These are phyloP conservation scores for Hymenoscyphus albidus DNA, from an alignment of 2,329 filamentous ascomycete species.

Conservation along the genomic window DNA sequence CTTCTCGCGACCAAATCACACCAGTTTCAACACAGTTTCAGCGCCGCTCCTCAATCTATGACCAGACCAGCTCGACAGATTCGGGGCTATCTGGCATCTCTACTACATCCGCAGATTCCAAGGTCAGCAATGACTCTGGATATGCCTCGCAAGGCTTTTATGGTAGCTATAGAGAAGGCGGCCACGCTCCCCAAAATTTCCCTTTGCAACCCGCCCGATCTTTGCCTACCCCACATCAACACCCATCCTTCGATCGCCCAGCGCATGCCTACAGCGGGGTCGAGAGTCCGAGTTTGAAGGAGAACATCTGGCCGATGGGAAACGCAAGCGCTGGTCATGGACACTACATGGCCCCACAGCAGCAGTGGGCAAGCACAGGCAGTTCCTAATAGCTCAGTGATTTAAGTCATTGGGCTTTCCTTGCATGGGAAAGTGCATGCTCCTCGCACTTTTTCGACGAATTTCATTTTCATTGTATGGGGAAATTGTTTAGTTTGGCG, in stretches of 20 bases:
- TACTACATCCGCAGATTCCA: conserved; percentile 26
- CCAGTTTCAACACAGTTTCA: conserved; percentile 22
- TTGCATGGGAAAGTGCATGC: background rate
- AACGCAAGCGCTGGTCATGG: conserved; percentile 31
- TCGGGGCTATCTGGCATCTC: conserved; percentile 27
- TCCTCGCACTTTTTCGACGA: background rate
- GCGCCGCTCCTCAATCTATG: conserved; percentile 27
- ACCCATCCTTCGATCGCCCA: conserved; percentile 22
- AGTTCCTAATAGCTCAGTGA: conserved; percentile 16
- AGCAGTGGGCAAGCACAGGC: conserved; percentile 31
- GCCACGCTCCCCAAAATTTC: conserved; percentile 22
- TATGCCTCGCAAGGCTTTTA: conserved; percentile 30
- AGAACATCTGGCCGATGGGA: conserved; percentile 29
- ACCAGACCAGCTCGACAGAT: conserved; percentile 25
- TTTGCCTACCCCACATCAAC: conserved; percentile 27
- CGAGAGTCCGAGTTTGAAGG: conserved; percentile 21
- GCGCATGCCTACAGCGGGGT: conserved; percentile 18
- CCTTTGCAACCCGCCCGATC: conserved; percentile 20
- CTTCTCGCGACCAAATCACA: conserved; percentile 21
- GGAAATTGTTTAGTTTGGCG: conserved; percentile 3
- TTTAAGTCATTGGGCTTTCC: background rate
- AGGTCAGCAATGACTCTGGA: conserved; percentile 29
- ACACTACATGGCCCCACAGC: conserved; percentile 29
- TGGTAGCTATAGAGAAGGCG: conserved; percentile 18
- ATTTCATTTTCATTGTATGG: conserved; percentile 10